These are phyloP conservation scores for Capillidium rhysosporum DNA, from an alignment of 371 early-diverging fungal genomes.

Conservation along the genomic window DNA sequence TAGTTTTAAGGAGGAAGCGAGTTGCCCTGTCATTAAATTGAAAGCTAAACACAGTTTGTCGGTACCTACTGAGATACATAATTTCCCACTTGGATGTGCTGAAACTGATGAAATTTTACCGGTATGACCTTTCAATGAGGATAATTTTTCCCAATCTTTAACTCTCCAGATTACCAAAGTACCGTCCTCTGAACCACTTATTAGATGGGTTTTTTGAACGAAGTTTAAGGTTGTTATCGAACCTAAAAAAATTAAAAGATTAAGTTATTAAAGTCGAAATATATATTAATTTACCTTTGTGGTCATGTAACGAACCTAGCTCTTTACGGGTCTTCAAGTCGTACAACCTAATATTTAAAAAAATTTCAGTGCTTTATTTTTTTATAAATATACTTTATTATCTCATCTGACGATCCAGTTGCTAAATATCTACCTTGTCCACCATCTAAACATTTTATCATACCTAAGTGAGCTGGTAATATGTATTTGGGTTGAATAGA, in stretches of 20 bases:
- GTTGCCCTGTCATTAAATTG: constrained; percentile 73
- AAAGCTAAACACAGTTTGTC: constrained; percentile 73
- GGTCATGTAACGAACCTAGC: constrained; percentile 77
- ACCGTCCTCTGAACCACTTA: constrained; percentile 80
- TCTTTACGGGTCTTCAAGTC: constrained; percentile 75
- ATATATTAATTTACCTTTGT: constrained; percentile 25
- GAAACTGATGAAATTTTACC: constrained; percentile 49
- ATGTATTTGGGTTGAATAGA: constrained; percentile 62
- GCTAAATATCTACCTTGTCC: constrained; percentile 55
- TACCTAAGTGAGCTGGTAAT: constrained; percentile 84
- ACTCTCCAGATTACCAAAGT: constrained; percentile 70
- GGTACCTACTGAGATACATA: constrained; percentile 59
- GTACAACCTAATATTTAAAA: constrained; percentile 32
- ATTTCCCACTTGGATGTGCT: constrained; percentile 83
- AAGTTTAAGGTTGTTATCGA: constrained; percentile 61
- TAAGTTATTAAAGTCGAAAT: not conserved
- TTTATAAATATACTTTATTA: constrained; percentile 32
- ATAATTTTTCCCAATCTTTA: constrained; percentile 90
- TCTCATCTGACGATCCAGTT: constrained; percentile 92
- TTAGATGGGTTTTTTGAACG: constrained; percentile 57
- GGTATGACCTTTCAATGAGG: constrained; percentile 76
- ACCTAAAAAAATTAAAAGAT: too few species aligned
- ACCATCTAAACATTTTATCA: constrained; percentile 65
- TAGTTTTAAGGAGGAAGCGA: constrained; percentile 45
- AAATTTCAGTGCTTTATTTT: not conserved